Evolutionary conservation across 306 rosid species (phyloP).

Genomic region (Sophora flavescens): DNA sequence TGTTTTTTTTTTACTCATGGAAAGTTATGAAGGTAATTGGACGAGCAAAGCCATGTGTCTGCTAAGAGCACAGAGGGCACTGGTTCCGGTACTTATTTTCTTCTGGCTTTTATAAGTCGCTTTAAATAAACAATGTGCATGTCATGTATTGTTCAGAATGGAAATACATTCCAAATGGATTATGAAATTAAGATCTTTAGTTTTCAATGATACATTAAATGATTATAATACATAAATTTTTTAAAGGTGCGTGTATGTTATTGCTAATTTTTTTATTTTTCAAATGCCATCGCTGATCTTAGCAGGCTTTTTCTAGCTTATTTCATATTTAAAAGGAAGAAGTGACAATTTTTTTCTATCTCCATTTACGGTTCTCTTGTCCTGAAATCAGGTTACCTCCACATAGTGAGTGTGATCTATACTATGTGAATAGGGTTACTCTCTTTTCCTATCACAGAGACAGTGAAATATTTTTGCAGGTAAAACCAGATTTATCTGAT

Average conservation of each 20-base stretch:
- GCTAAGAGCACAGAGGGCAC: constrained; percentile 65
- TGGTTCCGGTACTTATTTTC: constrained; percentile 65
- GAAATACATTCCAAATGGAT: constrained; percentile 31
- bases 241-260: constrained; percentile 26
- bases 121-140: constrained; percentile 24
- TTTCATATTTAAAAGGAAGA: constrained; percentile 30
- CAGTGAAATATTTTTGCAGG: constrained; percentile 95
- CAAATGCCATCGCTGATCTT: constrained; percentile 75
- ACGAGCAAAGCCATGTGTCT: constrained; percentile 74
- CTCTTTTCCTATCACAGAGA: constrained; percentile 93
- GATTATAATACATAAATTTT: neutral
- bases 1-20: constrained; percentile 24
- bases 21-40: constrained; percentile 95
- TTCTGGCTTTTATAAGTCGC: constrained; percentile 25
- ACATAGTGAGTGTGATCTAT: constrained; percentile 83
- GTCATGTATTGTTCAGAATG: constrained; percentile 30
- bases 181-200: constrained; percentile 22
- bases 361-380: constrained; percentile 31
- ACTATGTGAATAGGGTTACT: constrained; percentile 93
- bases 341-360: constrained; percentile 31
- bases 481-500: constrained; percentile 46
- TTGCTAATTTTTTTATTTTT: constrained; percentile 41
- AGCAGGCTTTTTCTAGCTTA: constrained; percentile 62
- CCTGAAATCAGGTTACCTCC: constrained; percentile 74
- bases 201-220: constrained; percentile 35